A percentile compares a stretch with the other conserved stretches of the same genome.
Conservation (phyloP, 257 asterid genomes). For the Perilla frutescens region DNA sequence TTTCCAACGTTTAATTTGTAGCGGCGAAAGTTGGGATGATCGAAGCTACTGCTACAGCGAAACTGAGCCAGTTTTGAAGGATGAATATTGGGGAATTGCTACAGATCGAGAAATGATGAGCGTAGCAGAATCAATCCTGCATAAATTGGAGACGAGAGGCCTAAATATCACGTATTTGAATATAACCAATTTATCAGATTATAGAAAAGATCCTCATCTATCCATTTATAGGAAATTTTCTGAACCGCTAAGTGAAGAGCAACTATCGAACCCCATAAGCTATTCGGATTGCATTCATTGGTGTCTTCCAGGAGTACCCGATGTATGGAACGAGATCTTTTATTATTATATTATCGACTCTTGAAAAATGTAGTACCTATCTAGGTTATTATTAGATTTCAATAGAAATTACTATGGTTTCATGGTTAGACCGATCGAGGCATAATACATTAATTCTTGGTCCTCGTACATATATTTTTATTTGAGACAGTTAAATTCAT, state of each 20-base stretch:
- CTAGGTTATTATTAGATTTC: not conserved
- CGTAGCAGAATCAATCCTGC: constrained; percentile 1
- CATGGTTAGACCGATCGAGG: not conserved
- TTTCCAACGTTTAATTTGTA: not conserved
- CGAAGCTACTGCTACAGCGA: not conserved
- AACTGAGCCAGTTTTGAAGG: constrained; percentile 15
- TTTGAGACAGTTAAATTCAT: too few species aligned
- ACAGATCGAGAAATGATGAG: constrained; percentile 29
- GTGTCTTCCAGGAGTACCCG: constrained; percentile 91
- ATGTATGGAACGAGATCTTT: constrained; percentile 73
- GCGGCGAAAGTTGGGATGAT: not conserved
- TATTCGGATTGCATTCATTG: constrained; percentile 71
- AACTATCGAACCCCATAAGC: constrained; percentile 44
- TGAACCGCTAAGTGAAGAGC: constrained; percentile 41
- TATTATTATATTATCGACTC: constrained; percentile 51
- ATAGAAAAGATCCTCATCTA: constrained; percentile 71
- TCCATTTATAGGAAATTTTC: constrained; percentile 48
- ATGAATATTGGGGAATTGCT: constrained; percentile 21
- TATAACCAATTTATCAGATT: constrained; percentile 66
- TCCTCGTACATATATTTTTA: not conserved
- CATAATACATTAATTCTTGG: not conserved
- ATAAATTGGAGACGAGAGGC: constrained; percentile 26
- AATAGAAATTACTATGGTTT: not conserved
- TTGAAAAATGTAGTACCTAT: constrained; percentile 2
- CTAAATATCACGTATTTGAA: constrained; percentile 52